Conservation (phyloP, 305 asterid species). For the Solanum hybrid region DNA sequence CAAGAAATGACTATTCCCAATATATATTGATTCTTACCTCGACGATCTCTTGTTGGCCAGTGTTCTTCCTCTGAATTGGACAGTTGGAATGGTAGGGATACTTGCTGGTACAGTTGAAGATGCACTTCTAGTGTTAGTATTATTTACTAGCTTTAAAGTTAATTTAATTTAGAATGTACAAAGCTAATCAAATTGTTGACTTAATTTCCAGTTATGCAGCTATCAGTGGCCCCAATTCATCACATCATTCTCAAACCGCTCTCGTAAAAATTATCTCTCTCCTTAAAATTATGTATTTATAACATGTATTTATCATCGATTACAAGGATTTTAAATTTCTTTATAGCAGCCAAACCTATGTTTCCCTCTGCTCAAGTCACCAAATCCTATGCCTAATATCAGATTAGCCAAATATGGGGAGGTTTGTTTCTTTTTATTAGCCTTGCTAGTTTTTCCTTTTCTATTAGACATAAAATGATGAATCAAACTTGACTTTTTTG, state of each 20-base stretch:
- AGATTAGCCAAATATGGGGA: conserved; percentile 65
- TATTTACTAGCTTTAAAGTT: conserved; percentile 7
- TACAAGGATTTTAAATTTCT: background rate
- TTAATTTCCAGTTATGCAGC: conserved; percentile 62
- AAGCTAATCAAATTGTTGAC: background rate
- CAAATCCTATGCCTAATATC: conserved; percentile 31
- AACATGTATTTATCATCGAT: background rate
- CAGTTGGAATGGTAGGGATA: conserved; percentile 90
- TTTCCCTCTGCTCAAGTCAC: conserved; percentile 55
- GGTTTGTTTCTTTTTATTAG: conserved; percentile 29
- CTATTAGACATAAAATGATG: background rate
- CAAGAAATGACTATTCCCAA: background rate
- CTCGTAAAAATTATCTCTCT: conserved; percentile 21
- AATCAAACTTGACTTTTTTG: background rate
- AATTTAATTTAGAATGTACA: background rate
- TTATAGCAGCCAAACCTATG: conserved; percentile 46
- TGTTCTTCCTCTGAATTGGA: conserved; percentile 80
- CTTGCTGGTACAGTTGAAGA: conserved; percentile 84
- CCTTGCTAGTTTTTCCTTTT: background rate
- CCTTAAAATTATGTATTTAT: background rate
- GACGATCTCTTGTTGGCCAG: conserved; percentile 24
- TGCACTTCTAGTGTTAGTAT: conserved; percentile 63
- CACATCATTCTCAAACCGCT: conserved; percentile 18
- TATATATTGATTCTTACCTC: background rate
- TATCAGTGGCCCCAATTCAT: conserved; percentile 45